These are phyloP conservation scores for Zygoascus biomembranicola DNA, from an alignment of 805 yeast species.

Conservation along the genomic window DNA sequence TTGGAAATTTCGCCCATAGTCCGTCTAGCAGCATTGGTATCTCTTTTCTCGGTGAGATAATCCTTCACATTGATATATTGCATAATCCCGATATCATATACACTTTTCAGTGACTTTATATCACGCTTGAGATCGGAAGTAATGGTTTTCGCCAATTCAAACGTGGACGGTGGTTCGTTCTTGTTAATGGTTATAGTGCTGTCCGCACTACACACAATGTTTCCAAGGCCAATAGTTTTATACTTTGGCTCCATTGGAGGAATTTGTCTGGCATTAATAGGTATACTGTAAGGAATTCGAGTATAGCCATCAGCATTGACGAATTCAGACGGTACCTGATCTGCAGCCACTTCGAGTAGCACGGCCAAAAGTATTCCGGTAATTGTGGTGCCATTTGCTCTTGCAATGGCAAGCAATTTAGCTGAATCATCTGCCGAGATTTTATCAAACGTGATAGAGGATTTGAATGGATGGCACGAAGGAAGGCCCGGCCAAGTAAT, in stretches of 20 bases:
- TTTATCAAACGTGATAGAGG: conserved; percentile 4
- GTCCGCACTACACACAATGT: conserved; percentile 7
- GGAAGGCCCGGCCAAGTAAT: conserved; percentile 8
- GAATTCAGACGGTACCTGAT: neutral
- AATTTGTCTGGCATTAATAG: conserved; percentile 14
- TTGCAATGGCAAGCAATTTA: conserved; percentile 3
- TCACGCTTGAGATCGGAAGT: neutral
- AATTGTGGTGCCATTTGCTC: conserved; percentile 4
- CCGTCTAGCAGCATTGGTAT: conserved; percentile 1
- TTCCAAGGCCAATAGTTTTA: conserved; percentile 8
- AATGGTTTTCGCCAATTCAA: neutral
- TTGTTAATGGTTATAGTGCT: neutral
- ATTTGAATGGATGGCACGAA: conserved; percentile 4
- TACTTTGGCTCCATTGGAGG: neutral
- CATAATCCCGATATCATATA: conserved; percentile 7
- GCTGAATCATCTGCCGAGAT: conserved; percentile 3
- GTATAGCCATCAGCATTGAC: conserved; percentile 1
- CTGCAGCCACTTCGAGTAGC: conserved; percentile 4
- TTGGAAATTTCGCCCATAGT: conserved; percentile 14
- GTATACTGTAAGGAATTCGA: neutral
- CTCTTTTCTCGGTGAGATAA: conserved; percentile 4
- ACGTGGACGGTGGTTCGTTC: neutral
- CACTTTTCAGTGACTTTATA: neutral
- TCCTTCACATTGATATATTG: conserved; percentile 8
- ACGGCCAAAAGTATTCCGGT: conserved; percentile 9